phyloP scores from a whole-genome alignment of 2,329 filamentous ascomycete species.

The Aspergillus flavus region DNA sequence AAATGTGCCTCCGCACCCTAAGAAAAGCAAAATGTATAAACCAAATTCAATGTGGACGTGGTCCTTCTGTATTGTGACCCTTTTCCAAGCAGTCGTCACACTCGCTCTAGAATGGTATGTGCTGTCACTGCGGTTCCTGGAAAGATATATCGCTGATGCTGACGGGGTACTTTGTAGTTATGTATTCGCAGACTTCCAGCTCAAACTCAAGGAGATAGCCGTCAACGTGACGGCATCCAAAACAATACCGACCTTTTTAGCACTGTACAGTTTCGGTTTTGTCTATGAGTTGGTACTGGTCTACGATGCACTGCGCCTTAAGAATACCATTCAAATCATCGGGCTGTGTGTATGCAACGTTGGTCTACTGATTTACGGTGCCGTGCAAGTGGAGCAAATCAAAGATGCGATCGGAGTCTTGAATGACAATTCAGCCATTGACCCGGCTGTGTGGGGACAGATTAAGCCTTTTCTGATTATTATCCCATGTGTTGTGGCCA shows the following conservation, averaged over 20 bases:
- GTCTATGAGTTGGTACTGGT: slow-evolving; percentile 87
- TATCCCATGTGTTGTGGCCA: slow-evolving; percentile 79
- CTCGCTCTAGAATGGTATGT: slow-evolving; percentile 85
- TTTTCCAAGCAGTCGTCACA: slow-evolving; percentile 76
- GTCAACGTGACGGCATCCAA: slow-evolving; percentile 48
- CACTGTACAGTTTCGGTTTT: slow-evolving; percentile 96
- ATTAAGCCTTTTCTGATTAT: slow-evolving; percentile 79
- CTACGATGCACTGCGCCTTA: slow-evolving; percentile 89
- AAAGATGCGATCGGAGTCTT: slow-evolving; percentile 68
- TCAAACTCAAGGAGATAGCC: slow-evolving; percentile 47
- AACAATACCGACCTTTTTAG: slow-evolving; percentile 91
- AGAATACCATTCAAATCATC: slow-evolving; percentile 98
- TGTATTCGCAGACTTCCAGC: slow-evolving; percentile 85
- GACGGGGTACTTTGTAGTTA: slow-evolving; percentile 59
- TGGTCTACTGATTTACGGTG: slow-evolving; percentile 87
- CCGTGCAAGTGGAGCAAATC: slow-evolving; percentile 92
- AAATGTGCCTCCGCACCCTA: slow-evolving; percentile 36
- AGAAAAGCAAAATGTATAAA: slow-evolving; percentile 65
- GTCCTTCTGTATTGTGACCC: slow-evolving; percentile 73
- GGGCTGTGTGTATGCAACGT: slow-evolving; percentile 91
- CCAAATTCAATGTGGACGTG: slow-evolving; percentile 87
- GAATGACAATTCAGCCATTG: slow-evolving; percentile 48
- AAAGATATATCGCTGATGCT: slow-evolving; percentile 8
- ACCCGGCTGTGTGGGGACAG: slow-evolving; percentile 64
- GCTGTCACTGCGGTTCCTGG: background rate